Evolutionary conservation across 2,329 filamentous ascomycete genomes (phyloP).

Genomic region (Plenodomus biglobosus): DNA sequence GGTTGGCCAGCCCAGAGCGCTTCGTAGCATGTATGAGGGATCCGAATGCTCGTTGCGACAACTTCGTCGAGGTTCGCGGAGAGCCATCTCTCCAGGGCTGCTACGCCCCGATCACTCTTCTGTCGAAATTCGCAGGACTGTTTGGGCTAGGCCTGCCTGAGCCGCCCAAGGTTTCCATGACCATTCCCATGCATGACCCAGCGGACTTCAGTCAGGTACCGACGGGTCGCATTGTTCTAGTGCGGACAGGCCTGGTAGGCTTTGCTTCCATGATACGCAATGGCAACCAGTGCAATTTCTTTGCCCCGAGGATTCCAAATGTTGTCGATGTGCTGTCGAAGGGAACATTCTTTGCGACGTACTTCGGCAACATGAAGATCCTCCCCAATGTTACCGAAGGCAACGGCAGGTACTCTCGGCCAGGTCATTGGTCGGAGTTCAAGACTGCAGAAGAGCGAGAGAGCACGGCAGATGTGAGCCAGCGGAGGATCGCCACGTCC

Average conservation of each 20-base stretch:
- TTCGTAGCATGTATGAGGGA: slow-evolving; percentile 5
- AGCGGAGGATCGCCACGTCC: background rate
- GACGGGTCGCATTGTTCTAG: slow-evolving; percentile 12
- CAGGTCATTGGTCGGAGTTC: slow-evolving; percentile 18
- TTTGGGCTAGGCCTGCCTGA: slow-evolving; percentile 5
- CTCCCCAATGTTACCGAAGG: slow-evolving; percentile 6
- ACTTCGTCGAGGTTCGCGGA: slow-evolving; percentile 23
- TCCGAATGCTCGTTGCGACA: slow-evolving; percentile 8
- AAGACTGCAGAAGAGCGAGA: slow-evolving; percentile 14
- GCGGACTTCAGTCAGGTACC: slow-evolving; percentile 22
- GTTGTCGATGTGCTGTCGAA: background rate
- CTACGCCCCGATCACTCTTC: slow-evolving; percentile 13
- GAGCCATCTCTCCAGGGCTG: slow-evolving; percentile 16
- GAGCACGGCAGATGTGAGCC: slow-evolving; percentile 1
- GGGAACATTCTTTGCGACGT: slow-evolving; percentile 11
- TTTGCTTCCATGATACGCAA: slow-evolving; percentile 16
- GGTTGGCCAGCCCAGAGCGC: slow-evolving; percentile 3
- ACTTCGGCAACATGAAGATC: slow-evolving; percentile 20
- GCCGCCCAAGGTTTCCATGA: background rate
- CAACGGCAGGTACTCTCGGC: slow-evolving; percentile 3
- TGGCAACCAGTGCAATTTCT: slow-evolving; percentile 14
- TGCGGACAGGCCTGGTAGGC: slow-evolving; percentile 11
- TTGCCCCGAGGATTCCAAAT: slow-evolving; percentile 1
- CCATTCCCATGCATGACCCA: slow-evolving; percentile 6
- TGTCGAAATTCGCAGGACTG: slow-evolving; percentile 6